Base-by-base conservation (phyloP, 2,329 filamentous ascomycete species). In the Fusarium sulawesiense region DNA sequence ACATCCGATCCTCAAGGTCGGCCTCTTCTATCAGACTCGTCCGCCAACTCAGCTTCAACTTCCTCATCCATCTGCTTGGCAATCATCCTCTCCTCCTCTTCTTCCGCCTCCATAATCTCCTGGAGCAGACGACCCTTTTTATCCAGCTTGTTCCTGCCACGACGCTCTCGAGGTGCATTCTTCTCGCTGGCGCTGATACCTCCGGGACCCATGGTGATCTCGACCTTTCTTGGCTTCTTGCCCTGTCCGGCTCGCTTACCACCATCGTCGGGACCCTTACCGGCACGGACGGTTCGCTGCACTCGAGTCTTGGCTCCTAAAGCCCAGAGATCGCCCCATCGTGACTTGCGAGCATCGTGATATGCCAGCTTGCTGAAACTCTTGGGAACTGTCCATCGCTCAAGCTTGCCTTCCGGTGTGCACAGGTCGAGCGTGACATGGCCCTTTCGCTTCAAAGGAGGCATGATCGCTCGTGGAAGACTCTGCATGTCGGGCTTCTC, bases 301-400 rank as follows among this genome's bases (percentile, higher is more conserved):
- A 92, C 87, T 14, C 93, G 86, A 0, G 93, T 97, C 85, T 98
- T 98, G 23, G 94, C 95, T 0, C 96, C 96, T 1, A 98, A 84
- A 1, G 95, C 94, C 96, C 96, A 99, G 12, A 98, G 84, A 78
- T 98, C 96, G 41, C 96, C 96, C 96, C 95, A 98, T 56, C 83
- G 83, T 1, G 91, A 88, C 82, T 99, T 99, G 66, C 96, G 89
- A 37, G 96, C 96, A 77, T 98, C 96, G 74, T 92, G 93, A 82
- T 95, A 98, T 1, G 94, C 94, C 74, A 92, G 89, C 73, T 88
- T 90, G 78, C 91, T 91, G 80, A 91, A 96, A 64, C 90, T 93
- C 73, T 90, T 90, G 3, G 95, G 93, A 0, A 99, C 91, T 0
- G 92, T 96, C 96, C 96, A 99, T 58, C 96, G 92, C 83, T 99